Conservation (phyloP, 306 rosid genomes). For the Vigna hirtella region DNA sequence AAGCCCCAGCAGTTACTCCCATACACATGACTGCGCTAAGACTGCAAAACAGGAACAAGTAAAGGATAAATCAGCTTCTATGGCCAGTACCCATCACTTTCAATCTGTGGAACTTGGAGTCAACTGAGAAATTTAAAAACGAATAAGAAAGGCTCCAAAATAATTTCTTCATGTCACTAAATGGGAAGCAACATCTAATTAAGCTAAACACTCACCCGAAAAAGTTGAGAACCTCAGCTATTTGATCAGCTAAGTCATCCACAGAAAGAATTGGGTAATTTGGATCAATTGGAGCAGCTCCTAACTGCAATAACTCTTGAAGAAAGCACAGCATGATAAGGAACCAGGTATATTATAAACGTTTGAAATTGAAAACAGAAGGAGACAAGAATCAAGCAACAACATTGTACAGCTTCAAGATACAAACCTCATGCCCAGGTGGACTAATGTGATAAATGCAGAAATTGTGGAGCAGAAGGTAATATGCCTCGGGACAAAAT, state of each 20-base stretch:
- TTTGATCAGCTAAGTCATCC: slow-evolving; percentile 96
- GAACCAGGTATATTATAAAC: slow-evolving; percentile 45
- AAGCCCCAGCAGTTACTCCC: slow-evolving; percentile 99
- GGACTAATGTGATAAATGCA: slow-evolving; percentile 98
- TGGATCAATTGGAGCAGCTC: slow-evolving; percentile 75
- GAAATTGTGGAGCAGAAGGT: slow-evolving; percentile 91
- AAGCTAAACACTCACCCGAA: slow-evolving; percentile 71
- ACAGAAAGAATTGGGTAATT: slow-evolving; percentile 73
- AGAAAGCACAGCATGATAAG: slow-evolving; percentile 63
- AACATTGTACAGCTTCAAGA: slow-evolving; percentile 39
- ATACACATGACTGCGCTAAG: slow-evolving; percentile 92
- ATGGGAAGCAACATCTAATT: slow-evolving; percentile 21
- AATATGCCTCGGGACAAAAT: slow-evolving; percentile 92
- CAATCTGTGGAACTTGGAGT: slow-evolving; percentile 35
- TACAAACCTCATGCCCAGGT: slow-evolving; percentile 94
- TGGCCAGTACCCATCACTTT: slow-evolving; percentile 34
- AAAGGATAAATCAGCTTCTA: slow-evolving; percentile 25
- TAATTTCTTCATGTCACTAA: slow-evolving; percentile 27
- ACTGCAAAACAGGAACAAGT: slow-evolving; percentile 50
- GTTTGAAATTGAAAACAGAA: slow-evolving; percentile 28
- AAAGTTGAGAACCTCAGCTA: slow-evolving; percentile 87
- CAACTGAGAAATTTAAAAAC: slow-evolving; percentile 11
- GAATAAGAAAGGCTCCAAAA: neutral
- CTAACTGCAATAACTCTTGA: slow-evolving; percentile 88
- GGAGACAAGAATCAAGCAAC: slow-evolving; percentile 36